Base-by-base conservation (phyloP, 2,329 filamentous ascomycete species). In the Trichoderma sp. region DNA sequence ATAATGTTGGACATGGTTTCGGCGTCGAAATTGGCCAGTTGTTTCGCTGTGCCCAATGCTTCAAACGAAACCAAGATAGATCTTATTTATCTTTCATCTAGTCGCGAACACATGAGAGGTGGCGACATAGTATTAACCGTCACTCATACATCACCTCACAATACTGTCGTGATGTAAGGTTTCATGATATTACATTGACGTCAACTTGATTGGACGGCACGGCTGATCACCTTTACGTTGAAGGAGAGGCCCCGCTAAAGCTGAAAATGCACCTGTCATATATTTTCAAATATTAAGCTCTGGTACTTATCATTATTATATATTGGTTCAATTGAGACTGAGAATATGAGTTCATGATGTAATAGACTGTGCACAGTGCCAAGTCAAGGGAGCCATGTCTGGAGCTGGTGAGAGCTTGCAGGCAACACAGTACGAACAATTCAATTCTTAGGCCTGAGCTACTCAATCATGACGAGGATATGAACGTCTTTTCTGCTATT, bases 1-100 rank as follows among this genome's bases (percentile, higher is more conserved):
- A 70, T 68, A 11, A 69, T 58, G 10, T 60, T 66, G 4, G 61
- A 69, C 68, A 69, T 69, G 16, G 33, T 69, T 21, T 31, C n/a
- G 16, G 2, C 43, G 33, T 19, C 7, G 27, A 24, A 4, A 6
- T 11, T 29, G n/a, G 11, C 21, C 5, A 33, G 29, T 3, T 3
- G 8, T 57, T 57, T 24, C 11, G 24, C n/a, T 24, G 16, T n/a
- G 19, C n/a, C 4, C 35, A 6, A 6, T 16, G 8, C 13, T 53
- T 33, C n/a, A 31, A n/a, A 53, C 10, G 2, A 11, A 24, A n/a
- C 6, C 19, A 13, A n/a, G 10, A 13, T 11, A 19, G 40, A 19
- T 1, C 14, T n/a, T 8, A 2, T 16, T 10, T 27, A 7, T n/a
- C 6, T 31, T 8, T n/a, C 33, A 35, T 52, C 49, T n/a, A 2